Conservation (phyloP, 2,329 filamentous ascomycete genomes). For the Phaeosphaeria sp. region DNA sequence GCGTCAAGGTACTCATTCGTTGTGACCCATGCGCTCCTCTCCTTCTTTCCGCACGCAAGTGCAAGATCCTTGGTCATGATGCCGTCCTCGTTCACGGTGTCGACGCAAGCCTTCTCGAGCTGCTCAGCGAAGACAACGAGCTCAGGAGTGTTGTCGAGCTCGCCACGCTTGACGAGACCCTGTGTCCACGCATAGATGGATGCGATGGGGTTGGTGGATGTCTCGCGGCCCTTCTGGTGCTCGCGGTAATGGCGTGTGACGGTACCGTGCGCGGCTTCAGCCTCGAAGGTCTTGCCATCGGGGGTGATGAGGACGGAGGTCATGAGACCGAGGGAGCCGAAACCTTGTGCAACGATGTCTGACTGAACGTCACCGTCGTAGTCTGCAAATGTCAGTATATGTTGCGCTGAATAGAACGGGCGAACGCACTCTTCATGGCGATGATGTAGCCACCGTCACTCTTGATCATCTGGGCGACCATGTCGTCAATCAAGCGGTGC, state of each 20-base stretch:
- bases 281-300: conserved; percentile 95
- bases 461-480: conserved; percentile 99
- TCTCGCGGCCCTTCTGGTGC: conserved; percentile 97
- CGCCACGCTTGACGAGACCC: conserved; percentile 89
- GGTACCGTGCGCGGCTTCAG: conserved; percentile 96
- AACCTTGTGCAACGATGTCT: conserved; percentile 97
- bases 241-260: conserved; percentile 98
- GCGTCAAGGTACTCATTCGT: conserved; percentile 88
- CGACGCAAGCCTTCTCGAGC: conserved; percentile 90
- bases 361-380: conserved; percentile 99
- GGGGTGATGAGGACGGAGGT: conserved; percentile 97
- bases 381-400: conserved; percentile 62
- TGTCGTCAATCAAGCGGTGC: conserved; percentile 98
- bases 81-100: conserved; percentile 90
- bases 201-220: conserved; percentile 97
- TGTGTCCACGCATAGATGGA: conserved; percentile 99
- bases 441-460: conserved; percentile 95
- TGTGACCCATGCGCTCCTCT: conserved; percentile 84
- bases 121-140: conserved; percentile 88
- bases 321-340: conserved; percentile 97
- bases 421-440: conserved; percentile 84
- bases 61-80: conserved; percentile 99
- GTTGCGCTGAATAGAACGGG: background rate
- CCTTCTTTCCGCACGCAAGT: conserved; percentile 89
- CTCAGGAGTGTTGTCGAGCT: conserved; percentile 91